Conservation (phyloP, 2,329 filamentous ascomycete species). For the Fusarium irregulare region DNA sequence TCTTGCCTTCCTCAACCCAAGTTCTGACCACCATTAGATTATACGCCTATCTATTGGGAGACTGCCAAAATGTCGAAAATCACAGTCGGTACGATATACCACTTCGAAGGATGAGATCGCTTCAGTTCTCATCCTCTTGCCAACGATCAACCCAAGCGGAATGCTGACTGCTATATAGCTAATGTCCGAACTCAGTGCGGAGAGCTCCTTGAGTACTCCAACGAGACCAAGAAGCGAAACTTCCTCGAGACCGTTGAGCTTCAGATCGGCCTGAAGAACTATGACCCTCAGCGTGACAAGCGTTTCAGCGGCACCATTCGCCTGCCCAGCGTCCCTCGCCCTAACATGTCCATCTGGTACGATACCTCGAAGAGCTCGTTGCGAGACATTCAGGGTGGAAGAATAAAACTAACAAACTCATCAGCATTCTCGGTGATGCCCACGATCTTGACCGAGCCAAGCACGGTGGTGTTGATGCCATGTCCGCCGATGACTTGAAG, state of each 20-base stretch:
- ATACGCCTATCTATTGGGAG: constrained; percentile 78
- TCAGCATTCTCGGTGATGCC: constrained; percentile 73
- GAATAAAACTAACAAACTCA: constrained; percentile 23
- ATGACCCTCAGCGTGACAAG: constrained; percentile 99
- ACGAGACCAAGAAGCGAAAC: constrained; percentile 96
- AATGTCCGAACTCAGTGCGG: constrained; percentile 96
- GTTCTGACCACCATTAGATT: constrained; percentile 77
- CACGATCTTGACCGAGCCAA: constrained; percentile 99
- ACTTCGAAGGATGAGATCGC: neutral
- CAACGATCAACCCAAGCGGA: neutral
- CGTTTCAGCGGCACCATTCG: constrained; percentile 99
- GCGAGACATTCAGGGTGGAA: neutral
- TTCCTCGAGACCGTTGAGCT: constrained; percentile 95
- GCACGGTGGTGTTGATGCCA: constrained; percentile 98
- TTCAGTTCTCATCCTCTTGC: neutral
- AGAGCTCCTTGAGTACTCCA: constrained; percentile 94
- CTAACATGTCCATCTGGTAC: constrained; percentile 84
- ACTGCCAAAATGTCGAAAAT: constrained; percentile 91
- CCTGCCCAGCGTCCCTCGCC: constrained; percentile 90
- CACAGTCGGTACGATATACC: constrained; percentile 70
- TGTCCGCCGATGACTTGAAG: constrained; percentile 99
- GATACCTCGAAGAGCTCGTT: constrained; percentile 5
- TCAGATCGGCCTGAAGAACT: constrained; percentile 97
- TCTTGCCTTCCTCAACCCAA: constrained; percentile 37
- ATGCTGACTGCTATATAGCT: constrained; percentile 64